A percentile compares a stretch with the other conserved stretches of the same genome.
These are phyloP conservation scores for Aspergillus haitiensis DNA, from an alignment of 495 filamentous ascomycete species.

Conservation along the genomic window DNA sequence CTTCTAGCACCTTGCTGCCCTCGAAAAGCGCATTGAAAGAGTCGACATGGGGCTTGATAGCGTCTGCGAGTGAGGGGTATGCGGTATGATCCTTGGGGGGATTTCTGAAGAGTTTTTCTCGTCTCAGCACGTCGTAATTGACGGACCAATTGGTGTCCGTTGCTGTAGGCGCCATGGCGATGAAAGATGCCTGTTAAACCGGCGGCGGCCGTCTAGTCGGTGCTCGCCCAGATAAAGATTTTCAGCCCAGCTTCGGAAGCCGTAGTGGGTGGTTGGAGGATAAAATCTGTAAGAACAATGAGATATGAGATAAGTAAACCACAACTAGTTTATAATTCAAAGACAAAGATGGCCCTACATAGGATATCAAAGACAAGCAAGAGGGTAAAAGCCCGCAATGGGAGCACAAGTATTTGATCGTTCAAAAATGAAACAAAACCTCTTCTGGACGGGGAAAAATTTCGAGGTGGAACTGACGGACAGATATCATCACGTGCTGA, in stretches of 20 bases:
- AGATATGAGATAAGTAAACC: background rate
- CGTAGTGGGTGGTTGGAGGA: background rate
- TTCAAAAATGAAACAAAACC: conserved; percentile 26
- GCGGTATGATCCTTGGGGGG: conserved; percentile 85
- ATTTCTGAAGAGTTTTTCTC: conserved; percentile 82
- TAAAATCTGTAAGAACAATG: background rate
- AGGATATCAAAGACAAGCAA: conserved; percentile 6
- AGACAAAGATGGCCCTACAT: background rate
- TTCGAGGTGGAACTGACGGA: conserved; percentile 46
- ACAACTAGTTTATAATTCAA: background rate
- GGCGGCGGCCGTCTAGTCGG: background rate
- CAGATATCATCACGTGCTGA: conserved; percentile 52
- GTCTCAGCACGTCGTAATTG: conserved; percentile 74
- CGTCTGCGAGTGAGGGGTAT: conserved; percentile 79
- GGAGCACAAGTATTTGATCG: conserved; percentile 24
- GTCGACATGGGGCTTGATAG: conserved; percentile 85
- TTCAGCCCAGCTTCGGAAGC: conserved; percentile 4
- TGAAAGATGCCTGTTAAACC: background rate
- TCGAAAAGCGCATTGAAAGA: conserved; percentile 95
- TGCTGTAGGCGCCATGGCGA: conserved; percentile 45
- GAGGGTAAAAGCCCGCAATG: conserved; percentile 28
- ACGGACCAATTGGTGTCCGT: conserved; percentile 79
- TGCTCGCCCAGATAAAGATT: conserved; percentile 16
- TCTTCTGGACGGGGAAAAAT: conserved; percentile 46
- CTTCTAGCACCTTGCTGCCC: conserved; percentile 65